Percentiles rank a stretch among this genome's conserved stretches.
phyloP scores from a whole-genome alignment of 2,329 filamentous ascomycete species.

The Fusarium globosum region DNA sequence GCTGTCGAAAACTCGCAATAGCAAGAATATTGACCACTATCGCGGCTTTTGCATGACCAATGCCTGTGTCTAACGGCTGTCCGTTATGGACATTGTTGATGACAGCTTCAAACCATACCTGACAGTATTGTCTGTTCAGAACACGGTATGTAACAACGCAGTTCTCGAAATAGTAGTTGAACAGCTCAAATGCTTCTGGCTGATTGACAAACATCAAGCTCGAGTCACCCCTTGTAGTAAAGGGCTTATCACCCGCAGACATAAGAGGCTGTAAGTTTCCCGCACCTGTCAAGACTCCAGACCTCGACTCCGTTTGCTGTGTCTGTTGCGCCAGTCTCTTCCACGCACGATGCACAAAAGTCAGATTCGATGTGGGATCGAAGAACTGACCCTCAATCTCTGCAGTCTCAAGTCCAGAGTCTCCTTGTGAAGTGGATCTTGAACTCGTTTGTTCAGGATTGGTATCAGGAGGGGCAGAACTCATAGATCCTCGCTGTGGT shows the following conservation, averaged over 20 bases:
- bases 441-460: not conserved
- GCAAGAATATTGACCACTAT: constrained; percentile 62
- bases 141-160: constrained; percentile 70
- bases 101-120: constrained; percentile 58
- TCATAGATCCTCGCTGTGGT: constrained; percentile 8
- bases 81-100: constrained; percentile 51
- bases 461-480: constrained; percentile 16
- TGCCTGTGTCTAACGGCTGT: constrained; percentile 51
- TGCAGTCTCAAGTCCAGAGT: constrained; percentile 60
- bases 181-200: constrained; percentile 49
- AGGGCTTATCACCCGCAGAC: constrained; percentile 60
- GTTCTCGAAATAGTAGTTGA: constrained; percentile 69
- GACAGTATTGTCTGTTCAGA: constrained; percentile 64
- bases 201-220: constrained; percentile 53
- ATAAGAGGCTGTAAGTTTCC: constrained; percentile 57
- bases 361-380: constrained; percentile 62
- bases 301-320: constrained; percentile 26
- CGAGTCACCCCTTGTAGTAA: constrained; percentile 49
- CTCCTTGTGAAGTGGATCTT: constrained; percentile 25
- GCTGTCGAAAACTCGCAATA: constrained; percentile 50
- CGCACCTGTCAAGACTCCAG: constrained; percentile 25
- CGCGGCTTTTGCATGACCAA: constrained; percentile 58
- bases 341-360: constrained; percentile 65
- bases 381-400: constrained; percentile 65
- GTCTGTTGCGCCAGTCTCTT: constrained; percentile 60